Evolutionary conservation across 805 yeast species (phyloP).

Genomic region (Monosporozyma unispora): DNA sequence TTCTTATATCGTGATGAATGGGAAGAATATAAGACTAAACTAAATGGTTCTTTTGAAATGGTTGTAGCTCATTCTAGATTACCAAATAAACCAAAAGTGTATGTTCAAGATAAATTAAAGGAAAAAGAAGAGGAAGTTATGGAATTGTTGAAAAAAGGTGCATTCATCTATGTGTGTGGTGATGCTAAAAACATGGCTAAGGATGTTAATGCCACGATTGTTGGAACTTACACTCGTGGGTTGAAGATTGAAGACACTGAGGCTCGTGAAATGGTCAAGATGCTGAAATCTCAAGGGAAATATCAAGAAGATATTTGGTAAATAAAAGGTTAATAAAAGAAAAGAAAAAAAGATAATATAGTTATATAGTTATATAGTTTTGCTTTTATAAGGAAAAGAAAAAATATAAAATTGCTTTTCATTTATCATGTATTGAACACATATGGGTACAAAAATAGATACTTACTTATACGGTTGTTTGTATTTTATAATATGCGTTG

Average conservation of each 20-base stretch:
- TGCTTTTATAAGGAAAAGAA: background rate
- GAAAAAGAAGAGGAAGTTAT: constrained; percentile 40
- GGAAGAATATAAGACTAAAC: constrained; percentile 56
- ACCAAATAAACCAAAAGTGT: constrained; percentile 52
- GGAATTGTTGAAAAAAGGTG: constrained; percentile 56
- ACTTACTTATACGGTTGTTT: too few relatives aligned
- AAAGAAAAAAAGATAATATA: background rate
- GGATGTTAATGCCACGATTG: constrained; percentile 71
- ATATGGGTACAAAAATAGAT: background rate
- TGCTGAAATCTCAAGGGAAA: constrained; percentile 72
- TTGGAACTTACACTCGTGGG: constrained; percentile 50
- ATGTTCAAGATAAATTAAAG: constrained; percentile 73
- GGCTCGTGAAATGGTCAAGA: constrained; percentile 71
- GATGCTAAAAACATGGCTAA: constrained; percentile 95
- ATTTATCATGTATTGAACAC: background rate
- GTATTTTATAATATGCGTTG: background rate
- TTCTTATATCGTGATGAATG: constrained; percentile 86
- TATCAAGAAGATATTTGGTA: constrained; percentile 98
- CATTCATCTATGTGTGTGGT: constrained; percentile 91
- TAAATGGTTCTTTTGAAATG: constrained; percentile 60
- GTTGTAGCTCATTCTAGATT: constrained; percentile 77
- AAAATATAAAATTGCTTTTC: background rate
- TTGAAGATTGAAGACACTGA: constrained; percentile 54
- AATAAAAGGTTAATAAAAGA: constrained; percentile 4
- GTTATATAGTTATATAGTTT: background rate